Evolutionary conservation across 2,329 filamentous ascomycete species (phyloP).

Genomic region (Cladosporium sp.): DNA sequence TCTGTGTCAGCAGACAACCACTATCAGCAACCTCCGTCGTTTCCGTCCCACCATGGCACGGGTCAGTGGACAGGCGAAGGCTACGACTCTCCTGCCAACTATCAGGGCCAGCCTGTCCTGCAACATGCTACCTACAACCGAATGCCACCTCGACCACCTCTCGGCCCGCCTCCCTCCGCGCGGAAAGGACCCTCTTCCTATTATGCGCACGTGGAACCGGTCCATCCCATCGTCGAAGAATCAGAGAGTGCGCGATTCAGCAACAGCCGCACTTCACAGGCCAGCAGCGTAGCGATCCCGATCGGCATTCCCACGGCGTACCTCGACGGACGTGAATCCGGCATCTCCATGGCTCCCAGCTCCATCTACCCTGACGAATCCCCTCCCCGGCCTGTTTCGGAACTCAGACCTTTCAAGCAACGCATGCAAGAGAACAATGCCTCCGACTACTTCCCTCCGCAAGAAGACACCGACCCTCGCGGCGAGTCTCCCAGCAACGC

Average conservation of each 20-base stretch:
- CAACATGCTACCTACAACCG: conserved; percentile 27
- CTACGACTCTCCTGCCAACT: conserved; percentile 13
- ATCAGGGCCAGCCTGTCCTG: conserved; percentile 12
- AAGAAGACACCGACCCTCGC: background rate
- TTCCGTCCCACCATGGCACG: conserved; percentile 22
- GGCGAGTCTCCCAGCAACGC: conserved; percentile 10
- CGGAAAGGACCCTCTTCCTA: conserved; percentile 43
- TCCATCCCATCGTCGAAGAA: conserved; percentile 46
- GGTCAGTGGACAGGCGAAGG: conserved; percentile 27
- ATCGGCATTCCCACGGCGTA: conserved; percentile 37
- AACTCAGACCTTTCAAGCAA: conserved; percentile 4
- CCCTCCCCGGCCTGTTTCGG: conserved; percentile 1
- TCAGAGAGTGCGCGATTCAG: conserved; percentile 32
- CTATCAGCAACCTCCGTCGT: conserved; percentile 14
- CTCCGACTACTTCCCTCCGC: background rate
- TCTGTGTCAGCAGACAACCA: conserved; percentile 14
- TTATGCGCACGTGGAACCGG: conserved; percentile 41
- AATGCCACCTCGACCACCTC: conserved; percentile 33
- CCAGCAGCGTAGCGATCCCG: conserved; percentile 45
- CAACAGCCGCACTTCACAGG: conserved; percentile 36
- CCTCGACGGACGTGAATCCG: conserved; percentile 28
- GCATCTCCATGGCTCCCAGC: conserved; percentile 12
- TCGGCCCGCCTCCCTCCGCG: conserved; percentile 45
- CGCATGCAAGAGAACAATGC: conserved; percentile 13
- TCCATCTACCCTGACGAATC: background rate